Percentiles rank a stretch among this genome's conserved stretches.
phyloP scores from a whole-genome alignment of 2,329 filamentous ascomycete genomes.

The Monilinia vaccinii-corymbosi region DNA sequence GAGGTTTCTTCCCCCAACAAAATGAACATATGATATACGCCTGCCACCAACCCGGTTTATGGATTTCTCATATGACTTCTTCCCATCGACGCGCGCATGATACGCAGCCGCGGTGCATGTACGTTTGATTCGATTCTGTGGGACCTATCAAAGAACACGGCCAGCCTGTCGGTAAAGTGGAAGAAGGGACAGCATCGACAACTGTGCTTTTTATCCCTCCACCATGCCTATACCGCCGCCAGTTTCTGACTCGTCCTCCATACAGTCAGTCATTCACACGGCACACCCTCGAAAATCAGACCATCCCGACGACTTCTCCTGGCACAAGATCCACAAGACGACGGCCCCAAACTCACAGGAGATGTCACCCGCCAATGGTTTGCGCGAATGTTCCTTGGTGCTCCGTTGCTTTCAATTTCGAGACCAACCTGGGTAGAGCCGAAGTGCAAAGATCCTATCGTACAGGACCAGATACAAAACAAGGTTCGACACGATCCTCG shows the following conservation, averaged over 20 bases:
- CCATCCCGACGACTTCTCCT: background rate
- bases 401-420: background rate
- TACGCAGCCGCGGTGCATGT: background rate
- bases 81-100: no score
- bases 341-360: background rate
- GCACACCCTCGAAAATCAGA: background rate
- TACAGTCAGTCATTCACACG: background rate
- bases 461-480: background rate
- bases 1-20: no score
- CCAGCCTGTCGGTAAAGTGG: constrained; percentile 1
- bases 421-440: background rate
- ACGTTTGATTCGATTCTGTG: background rate
- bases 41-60: background rate
- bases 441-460: background rate
- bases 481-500: background rate
- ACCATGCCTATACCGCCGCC: background rate
- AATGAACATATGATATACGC: no score
- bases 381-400: background rate
- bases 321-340: background rate
- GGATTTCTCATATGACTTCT: background rate
- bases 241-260: background rate
- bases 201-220: background rate
- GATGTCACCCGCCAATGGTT: background rate
- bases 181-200: background rate
- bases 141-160: background rate